Conservation (phyloP, 106 monocot genomes). For the Dendrobium officinale region DNA sequence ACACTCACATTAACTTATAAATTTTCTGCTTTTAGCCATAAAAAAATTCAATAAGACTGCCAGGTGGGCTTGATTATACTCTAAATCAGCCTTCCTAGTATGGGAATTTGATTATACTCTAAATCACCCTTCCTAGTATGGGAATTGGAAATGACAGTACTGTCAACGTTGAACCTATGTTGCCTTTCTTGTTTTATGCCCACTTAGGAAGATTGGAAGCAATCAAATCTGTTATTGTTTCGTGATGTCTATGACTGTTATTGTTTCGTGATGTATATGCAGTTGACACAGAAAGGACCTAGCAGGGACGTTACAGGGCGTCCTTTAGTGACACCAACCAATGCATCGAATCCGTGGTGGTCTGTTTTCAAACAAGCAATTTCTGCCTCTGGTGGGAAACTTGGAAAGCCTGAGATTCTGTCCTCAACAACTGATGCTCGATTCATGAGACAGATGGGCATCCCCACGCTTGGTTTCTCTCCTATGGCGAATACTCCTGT, state of each 20-base stretch:
- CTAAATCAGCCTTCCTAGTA: too few relatives aligned
- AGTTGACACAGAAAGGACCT: constrained; percentile 75
- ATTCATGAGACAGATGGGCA: constrained; percentile 71
- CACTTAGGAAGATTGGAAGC: too few relatives aligned
- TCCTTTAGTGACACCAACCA: constrained; percentile 46
- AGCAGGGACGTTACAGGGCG: constrained; percentile 40
- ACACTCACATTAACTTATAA: neutral
- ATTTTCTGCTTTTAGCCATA: neutral
- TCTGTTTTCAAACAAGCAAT: constrained; percentile 63
- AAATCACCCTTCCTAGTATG: too few relatives aligned
- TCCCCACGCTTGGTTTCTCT: constrained; percentile 89
- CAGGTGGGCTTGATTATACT: too few relatives aligned
- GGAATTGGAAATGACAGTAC: too few relatives aligned
- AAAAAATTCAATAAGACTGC: too few relatives aligned
- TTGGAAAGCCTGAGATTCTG: constrained; percentile 78
- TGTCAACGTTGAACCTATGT: too few relatives aligned
- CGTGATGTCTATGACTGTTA: neutral
- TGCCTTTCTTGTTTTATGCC: too few relatives aligned
- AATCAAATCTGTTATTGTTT: neutral
- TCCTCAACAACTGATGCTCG: constrained; percentile 89
- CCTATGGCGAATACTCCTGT: constrained; percentile 93
- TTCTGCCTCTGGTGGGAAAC: constrained; percentile 60
- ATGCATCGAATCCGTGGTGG: constrained; percentile 91
- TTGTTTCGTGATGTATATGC: constrained; percentile 4
- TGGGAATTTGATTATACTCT: too few relatives aligned